Conservation (phyloP, 768 basidiomycete species). For the Phylloporus rhodoxanthus region DNA sequence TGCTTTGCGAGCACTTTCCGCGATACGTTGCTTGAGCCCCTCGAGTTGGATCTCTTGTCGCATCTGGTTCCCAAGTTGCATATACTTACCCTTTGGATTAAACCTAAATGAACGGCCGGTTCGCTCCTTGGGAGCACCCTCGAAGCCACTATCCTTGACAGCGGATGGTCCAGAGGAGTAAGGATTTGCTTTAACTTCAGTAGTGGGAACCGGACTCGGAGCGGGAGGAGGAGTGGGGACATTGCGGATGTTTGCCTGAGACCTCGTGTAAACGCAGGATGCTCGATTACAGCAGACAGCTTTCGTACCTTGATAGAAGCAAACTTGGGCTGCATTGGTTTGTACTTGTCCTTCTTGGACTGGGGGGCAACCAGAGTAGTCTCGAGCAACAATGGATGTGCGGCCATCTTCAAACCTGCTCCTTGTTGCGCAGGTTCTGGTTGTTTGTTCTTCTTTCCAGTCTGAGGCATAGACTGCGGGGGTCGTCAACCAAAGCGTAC, state of each 20-base stretch:
- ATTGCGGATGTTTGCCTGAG: slow-evolving; percentile 71
- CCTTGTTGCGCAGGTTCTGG: slow-evolving; percentile 70
- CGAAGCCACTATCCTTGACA: slow-evolving; percentile 59
- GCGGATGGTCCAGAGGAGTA: slow-evolving; percentile 53
- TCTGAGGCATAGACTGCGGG: slow-evolving; percentile 47
- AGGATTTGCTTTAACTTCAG: slow-evolving; percentile 60
- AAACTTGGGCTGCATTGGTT: slow-evolving; percentile 99
- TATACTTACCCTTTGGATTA: slow-evolving; percentile 90
- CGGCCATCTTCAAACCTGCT: slow-evolving; percentile 83
- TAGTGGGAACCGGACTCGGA: slow-evolving; percentile 31
- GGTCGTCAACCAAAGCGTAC: not conserved
- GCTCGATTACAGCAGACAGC: not conserved
- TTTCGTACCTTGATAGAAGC: slow-evolving; percentile 77
- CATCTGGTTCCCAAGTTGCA: slow-evolving; percentile 64
- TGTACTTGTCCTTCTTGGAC: slow-evolving; percentile 88
- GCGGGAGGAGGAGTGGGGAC: slow-evolving; percentile 54
- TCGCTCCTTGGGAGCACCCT: slow-evolving; percentile 69
- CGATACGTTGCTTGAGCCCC: slow-evolving; percentile 86
- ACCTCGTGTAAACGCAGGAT: not conserved
- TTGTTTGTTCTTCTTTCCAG: slow-evolving; percentile 47
- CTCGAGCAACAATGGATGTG: slow-evolving; percentile 80
- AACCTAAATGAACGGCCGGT: slow-evolving; percentile 71
- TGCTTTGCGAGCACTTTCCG: slow-evolving; percentile 87
- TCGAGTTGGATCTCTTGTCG: slow-evolving; percentile 78
- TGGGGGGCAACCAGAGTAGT: slow-evolving; percentile 47